These are phyloP conservation scores for Fusarium setosum DNA, from an alignment of 2,329 filamentous ascomycete species.

Conservation along the genomic window DNA sequence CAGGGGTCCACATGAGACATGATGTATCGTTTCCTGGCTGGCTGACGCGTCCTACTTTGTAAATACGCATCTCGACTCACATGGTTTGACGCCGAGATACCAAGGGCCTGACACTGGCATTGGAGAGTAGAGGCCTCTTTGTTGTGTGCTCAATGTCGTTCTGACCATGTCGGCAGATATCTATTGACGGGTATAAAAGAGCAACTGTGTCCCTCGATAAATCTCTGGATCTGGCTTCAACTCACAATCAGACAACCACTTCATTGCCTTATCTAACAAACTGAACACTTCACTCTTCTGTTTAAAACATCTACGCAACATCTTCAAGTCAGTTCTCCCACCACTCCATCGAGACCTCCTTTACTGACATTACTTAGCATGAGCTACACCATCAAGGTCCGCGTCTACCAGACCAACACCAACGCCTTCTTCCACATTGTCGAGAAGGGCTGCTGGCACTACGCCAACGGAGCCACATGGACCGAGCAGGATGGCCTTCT, in stretches of 20 bases:
- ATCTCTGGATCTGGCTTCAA: not conserved
- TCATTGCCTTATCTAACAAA: not conserved
- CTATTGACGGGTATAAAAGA: not conserved
- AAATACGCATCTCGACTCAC: too few species aligned
- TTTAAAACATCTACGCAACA: not conserved
- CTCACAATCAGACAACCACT: not conserved
- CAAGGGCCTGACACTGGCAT: too few species aligned
- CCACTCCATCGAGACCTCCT: accelerated
- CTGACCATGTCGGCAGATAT: too few species aligned
- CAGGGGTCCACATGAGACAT: too few species aligned
- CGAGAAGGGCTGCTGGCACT: conserved; percentile 34
- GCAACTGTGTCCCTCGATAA: not conserved
- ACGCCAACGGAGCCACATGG: conserved; percentile 31
- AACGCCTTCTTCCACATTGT: conserved; percentile 35
- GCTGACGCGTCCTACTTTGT: too few species aligned
- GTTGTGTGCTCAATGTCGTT: too few species aligned
- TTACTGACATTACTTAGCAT: conserved; percentile 23
- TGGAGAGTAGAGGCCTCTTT: too few species aligned
- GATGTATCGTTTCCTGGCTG: too few species aligned
- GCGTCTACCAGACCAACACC: conserved; percentile 32
- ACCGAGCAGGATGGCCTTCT: conserved; percentile 14
- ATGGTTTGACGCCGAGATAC: too few species aligned
- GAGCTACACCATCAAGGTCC: conserved; percentile 35
- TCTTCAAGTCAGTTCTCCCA: not conserved
- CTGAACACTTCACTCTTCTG: not conserved